A percentile compares a stretch with the other conserved stretches of the same genome.
These are phyloP conservation scores for Penicillium hordei DNA, from an alignment of 2,329 filamentous ascomycete genomes.

Conservation along the genomic window DNA sequence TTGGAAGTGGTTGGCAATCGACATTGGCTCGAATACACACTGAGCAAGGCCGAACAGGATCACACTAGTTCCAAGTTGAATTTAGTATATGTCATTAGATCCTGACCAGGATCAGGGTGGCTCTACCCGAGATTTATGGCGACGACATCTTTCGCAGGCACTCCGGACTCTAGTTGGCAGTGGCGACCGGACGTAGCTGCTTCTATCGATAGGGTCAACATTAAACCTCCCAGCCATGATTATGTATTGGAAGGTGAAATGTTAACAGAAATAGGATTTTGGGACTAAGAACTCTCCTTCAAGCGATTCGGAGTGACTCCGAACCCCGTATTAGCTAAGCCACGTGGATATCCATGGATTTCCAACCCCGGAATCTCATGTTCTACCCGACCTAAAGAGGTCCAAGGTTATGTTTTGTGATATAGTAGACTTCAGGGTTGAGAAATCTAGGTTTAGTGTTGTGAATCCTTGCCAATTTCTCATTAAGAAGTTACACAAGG, in stretches of 20 bases:
- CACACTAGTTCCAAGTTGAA: conserved; percentile 27
- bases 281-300: not conserved
- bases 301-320: too few relatives aligned
- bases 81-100: not conserved
- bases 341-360: not conserved
- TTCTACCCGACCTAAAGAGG: not conserved
- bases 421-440: not conserved
- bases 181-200: not conserved
- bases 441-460: not conserved
- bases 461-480: not conserved
- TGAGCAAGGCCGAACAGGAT: conserved; percentile 36
- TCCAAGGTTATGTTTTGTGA: not conserved
- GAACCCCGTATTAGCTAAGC: not conserved
- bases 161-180: conserved; percentile 30
- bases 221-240: not conserved
- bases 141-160: conserved; percentile 33
- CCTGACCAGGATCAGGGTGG: not conserved
- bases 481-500: not conserved
- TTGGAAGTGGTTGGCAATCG: conserved; percentile 17
- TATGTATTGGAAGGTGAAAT: not conserved
- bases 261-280: not conserved
- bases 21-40: conserved; percentile 34
- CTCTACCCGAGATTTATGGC: conserved; percentile 33
- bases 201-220: not conserved
- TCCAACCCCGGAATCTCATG: not conserved